A percentile compares a stretch with the other conserved stretches of the same genome.
Conservation (phyloP, 148 eudicot species). For the Tetragonia tetragonoides region DNA sequence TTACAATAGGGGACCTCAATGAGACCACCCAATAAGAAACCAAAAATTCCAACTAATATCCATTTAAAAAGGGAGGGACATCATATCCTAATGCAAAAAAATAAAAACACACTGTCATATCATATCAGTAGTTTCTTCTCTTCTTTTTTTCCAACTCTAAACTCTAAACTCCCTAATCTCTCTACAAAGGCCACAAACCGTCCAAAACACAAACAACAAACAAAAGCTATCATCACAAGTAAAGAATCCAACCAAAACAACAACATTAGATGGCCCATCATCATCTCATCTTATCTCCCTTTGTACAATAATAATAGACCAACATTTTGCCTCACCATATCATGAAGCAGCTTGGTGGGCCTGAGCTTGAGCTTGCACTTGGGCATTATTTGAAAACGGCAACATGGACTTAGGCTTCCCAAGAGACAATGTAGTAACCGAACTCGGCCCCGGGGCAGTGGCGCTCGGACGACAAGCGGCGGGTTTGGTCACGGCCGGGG, state of each 20-base stretch:
- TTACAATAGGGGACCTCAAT: background rate
- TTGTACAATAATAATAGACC: background rate
- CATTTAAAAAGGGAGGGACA: background rate
- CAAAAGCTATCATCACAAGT: background rate
- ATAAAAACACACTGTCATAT: background rate
- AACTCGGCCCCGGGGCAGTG: background rate
- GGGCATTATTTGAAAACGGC: constrained; percentile 14
- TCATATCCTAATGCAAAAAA: constrained; percentile 5
- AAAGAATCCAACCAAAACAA: constrained; percentile 18
- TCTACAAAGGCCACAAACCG: constrained; percentile 18
- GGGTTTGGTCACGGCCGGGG: constrained; percentile 2
- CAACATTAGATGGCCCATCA: background rate
- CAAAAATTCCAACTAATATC: background rate
- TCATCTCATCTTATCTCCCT: background rate
- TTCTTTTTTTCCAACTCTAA: background rate
- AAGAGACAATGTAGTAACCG: constrained; percentile 7
- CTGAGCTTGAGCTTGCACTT: constrained; percentile 2
- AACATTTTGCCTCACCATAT: constrained; percentile 5
- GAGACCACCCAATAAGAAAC: background rate
- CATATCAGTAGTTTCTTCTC: background rate
- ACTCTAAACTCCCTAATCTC: constrained; percentile 4
- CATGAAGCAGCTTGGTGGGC: constrained; percentile 19
- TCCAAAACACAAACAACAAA: constrained; percentile 23
- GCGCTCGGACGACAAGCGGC: background rate
- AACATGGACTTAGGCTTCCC: constrained; percentile 19